Evolutionary conservation across 2,329 filamentous ascomycete species (phyloP), one percentile per base, ranked within the genome.

Genomic region (Trichoderma asperellum): DNA sequence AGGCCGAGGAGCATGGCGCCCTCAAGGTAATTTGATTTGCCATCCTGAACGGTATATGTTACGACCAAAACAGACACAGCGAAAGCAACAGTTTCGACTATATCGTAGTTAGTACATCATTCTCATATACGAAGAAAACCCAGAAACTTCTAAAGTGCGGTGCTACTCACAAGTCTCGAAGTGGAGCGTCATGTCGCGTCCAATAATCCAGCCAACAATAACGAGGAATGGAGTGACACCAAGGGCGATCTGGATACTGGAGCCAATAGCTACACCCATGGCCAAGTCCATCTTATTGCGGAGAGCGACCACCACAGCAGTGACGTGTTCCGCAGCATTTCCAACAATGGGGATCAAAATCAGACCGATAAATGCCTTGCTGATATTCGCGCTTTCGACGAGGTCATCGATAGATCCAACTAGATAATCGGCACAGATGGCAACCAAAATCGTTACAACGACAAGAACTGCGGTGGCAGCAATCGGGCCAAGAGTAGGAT

Each of bases 11-110:
- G 76, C 88, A 95, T 91, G 59, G 91, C 91, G 56, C 92, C 92
- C 78, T 95, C 92, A 27, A 95, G 86, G 74, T 95, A 95, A 79
- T 95, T 96, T 16, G 89, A 92, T 79, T 92, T 92, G 75, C 92
- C 92, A 76, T 95, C 92, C 76, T 92, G 90, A 55, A 94, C 90
- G 2, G 87, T 91, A 79, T 89, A 94, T 68, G 88, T 92, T 40
- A 93, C 91, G 37, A 94, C 90, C 53, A 94, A 80, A 2, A 92
- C 90, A 11, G 90, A 91, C 65, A 94, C 84, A 68, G 91, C 92
- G 78, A 94, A 94, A 0, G 91, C 88, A 52, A 94, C 89, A 0
- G 91, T 93, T 81, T 93, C 90, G 75, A 94, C 85, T 87, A 62
- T 5, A 37, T 2, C 32, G 76, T 40, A 34, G 66, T 77, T 71